A percentile compares a stretch with the other conserved stretches of the same genome.
Evolutionary conservation across 108 stramenopile genomes (phyloP).

Genomic region (Fragilaria crotonensis): DNA sequence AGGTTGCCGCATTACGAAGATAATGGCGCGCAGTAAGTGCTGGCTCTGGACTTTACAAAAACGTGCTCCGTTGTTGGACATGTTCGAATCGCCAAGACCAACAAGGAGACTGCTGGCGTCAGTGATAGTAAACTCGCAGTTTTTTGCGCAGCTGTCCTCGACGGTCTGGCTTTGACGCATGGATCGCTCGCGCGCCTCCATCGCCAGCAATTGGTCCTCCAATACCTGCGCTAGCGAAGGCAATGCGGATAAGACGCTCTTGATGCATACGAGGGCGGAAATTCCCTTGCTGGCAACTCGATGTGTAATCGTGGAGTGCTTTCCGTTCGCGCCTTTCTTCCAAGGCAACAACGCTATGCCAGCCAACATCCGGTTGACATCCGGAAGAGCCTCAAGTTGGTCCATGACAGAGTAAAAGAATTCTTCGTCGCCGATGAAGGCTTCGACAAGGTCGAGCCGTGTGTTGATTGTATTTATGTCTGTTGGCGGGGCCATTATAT

Average conservation of each 20-base stretch:
- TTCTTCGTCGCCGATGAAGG: slow-evolving; percentile 67
- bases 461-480: slow-evolving; percentile 71
- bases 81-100: slow-evolving; percentile 49
- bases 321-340: slow-evolving; percentile 5
- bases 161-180: slow-evolving; percentile 5
- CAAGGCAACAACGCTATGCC: slow-evolving; percentile 63
- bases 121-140: slow-evolving; percentile 26
- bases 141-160: slow-evolving; percentile 15
- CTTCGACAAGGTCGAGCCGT: slow-evolving; percentile 80
- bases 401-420: slow-evolving; percentile 82
- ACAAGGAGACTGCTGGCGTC: slow-evolving; percentile 50
- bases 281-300: slow-evolving; percentile 78
- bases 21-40: slow-evolving; percentile 71
- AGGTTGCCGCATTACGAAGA: slow-evolving; percentile 64
- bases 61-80: background rate
- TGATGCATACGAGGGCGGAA: slow-evolving; percentile 78
- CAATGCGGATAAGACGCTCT: slow-evolving; percentile 60
- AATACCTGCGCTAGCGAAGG: slow-evolving; percentile 58
- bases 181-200: slow-evolving; percentile 20
- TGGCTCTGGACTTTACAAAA: slow-evolving; percentile 6
- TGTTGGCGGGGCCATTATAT: slow-evolving; percentile 79
- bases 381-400: slow-evolving; percentile 68
- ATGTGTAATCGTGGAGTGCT: slow-evolving; percentile 28
- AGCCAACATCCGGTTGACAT: slow-evolving; percentile 77
- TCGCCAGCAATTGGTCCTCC: slow-evolving; percentile 49